A percentile compares a stretch with the other conserved stretches of the same genome.
These are phyloP conservation scores for Boletus speciosus DNA, from an alignment of 768 basidiomycete species.

Conservation along the genomic window DNA sequence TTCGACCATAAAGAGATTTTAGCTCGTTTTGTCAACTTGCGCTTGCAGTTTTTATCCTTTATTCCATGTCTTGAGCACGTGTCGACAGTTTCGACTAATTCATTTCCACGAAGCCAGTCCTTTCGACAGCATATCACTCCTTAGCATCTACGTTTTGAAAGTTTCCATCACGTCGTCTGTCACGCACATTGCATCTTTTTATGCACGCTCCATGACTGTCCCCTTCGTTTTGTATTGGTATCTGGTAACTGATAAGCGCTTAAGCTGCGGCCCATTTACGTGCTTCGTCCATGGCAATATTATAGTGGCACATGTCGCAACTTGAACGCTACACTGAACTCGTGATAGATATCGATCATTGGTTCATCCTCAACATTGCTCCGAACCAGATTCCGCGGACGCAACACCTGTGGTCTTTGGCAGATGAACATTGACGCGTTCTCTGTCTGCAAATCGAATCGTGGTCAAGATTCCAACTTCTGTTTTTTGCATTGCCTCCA, in stretches of 20 bases:
- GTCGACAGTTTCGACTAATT: not conserved
- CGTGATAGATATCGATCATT: not conserved
- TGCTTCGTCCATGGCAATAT: not conserved
- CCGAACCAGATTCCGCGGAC: not conserved
- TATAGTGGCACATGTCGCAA: not conserved
- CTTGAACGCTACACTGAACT: not conserved
- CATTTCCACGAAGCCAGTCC: not conserved
- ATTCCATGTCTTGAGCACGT: conserved; percentile 4
- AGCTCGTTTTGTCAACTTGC: not conserved
- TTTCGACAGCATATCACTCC: conserved; percentile 1
- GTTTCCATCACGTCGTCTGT: not conserved
- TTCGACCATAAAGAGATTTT: conserved; percentile 28
- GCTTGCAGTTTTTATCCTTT: conserved; percentile 6
- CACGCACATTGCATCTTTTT: not conserved
- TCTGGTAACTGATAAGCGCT: not conserved
- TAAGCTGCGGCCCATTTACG: not conserved
- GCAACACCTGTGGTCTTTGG: not conserved
- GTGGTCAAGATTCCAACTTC: conserved; percentile 14
- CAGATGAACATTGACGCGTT: not conserved
- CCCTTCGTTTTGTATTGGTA: conserved; percentile 20
- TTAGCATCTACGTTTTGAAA: conserved; percentile 4
- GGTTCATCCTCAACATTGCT: not conserved
- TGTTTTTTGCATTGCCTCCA: conserved; percentile 7
- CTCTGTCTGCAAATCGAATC: conserved; percentile 14
- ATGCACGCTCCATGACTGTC: not conserved